phyloP scores from a whole-genome alignment of 805 yeast genomes.

The Saccharomycopsis sp. region DNA sequence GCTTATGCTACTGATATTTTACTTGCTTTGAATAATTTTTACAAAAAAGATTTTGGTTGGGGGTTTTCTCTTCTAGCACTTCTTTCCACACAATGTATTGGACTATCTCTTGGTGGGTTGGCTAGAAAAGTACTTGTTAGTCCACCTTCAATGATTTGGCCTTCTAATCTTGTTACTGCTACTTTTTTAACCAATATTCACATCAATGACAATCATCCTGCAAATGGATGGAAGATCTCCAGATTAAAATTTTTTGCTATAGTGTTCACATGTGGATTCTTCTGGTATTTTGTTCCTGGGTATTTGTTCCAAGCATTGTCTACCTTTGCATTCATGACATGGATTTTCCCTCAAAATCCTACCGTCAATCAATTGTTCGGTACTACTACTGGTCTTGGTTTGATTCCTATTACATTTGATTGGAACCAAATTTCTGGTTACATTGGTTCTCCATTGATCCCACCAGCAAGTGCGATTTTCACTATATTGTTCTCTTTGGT shows the following conservation, averaged over 20 bases:
- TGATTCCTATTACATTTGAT: conserved; percentile 61
- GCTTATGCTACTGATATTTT: conserved; percentile 55
- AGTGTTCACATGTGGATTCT: conserved; percentile 34
- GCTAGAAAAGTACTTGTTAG: conserved; percentile 51
- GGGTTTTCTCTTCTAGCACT: conserved; percentile 50
- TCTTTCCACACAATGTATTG: conserved; percentile 54
- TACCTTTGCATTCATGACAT: conserved; percentile 54
- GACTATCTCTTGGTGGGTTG: conserved; percentile 63
- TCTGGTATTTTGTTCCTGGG: conserved; percentile 57
- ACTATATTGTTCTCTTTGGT: conserved; percentile 42
- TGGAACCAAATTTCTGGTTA: conserved; percentile 55
- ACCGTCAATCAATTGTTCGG: conserved; percentile 65
- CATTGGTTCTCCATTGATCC: conserved; percentile 56
- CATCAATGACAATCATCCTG: conserved; percentile 39
- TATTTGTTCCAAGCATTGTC: conserved; percentile 53
- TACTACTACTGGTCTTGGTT: conserved; percentile 50
- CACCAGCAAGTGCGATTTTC: conserved; percentile 44
- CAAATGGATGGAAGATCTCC: conserved; percentile 57
- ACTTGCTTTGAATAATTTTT: conserved; percentile 44
- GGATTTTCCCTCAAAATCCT: conserved; percentile 56
- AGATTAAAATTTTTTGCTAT: conserved; percentile 42
- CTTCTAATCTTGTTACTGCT: conserved; percentile 51
- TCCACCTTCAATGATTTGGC: conserved; percentile 69
- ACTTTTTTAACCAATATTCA: conserved; percentile 51
- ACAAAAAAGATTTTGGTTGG: conserved; percentile 38